These are phyloP conservation scores for Hypomontagnella monticulosa DNA, from an alignment of 495 filamentous ascomycete species.

Conservation along the genomic window DNA sequence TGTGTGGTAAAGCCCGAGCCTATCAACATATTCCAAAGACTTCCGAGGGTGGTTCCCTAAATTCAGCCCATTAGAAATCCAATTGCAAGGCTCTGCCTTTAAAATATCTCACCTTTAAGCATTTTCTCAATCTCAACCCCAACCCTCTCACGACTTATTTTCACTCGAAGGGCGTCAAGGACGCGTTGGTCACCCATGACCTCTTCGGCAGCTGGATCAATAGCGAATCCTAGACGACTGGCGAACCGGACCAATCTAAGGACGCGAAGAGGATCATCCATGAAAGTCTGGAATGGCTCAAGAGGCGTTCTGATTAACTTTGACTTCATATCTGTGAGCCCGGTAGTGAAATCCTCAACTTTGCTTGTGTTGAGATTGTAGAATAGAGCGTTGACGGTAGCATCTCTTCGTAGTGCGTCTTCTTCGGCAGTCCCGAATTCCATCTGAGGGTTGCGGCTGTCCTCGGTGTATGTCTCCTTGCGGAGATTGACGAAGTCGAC, in stretches of 20 bases:
- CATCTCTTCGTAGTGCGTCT: constrained; percentile 89
- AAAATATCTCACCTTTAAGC: constrained; percentile 69
- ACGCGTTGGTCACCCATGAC: constrained; percentile 83
- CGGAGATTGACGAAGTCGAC: constrained; percentile 94
- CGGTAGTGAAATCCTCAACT: constrained; percentile 88
- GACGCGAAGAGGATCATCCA: constrained; percentile 92
- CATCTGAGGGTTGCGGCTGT: constrained; percentile 90
- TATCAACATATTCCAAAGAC: constrained; percentile 77
- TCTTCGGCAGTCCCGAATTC: constrained; percentile 92
- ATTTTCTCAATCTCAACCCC: constrained; percentile 89
- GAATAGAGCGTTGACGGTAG: constrained; percentile 95
- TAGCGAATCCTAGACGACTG: constrained; percentile 79
- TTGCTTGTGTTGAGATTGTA: constrained; percentile 83
- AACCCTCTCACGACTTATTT: constrained; percentile 92
- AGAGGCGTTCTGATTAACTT: constrained; percentile 85
- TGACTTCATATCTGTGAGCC: constrained; percentile 76
- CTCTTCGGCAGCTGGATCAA: constrained; percentile 70
- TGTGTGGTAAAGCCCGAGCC: constrained; percentile 76
- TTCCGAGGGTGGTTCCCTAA: constrained; percentile 73
- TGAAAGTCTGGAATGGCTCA: constrained; percentile 91
- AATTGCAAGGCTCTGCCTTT: neutral
- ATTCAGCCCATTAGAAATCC: constrained; percentile 12
- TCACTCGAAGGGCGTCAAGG: constrained; percentile 76
- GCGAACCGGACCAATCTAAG: constrained; percentile 90
- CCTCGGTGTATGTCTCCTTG: constrained; percentile 86